A percentile compares a stretch with the other conserved stretches of the same genome.
phyloP scores from a whole-genome alignment of 352 stramenopile species.

The Phytophthora melonis region DNA sequence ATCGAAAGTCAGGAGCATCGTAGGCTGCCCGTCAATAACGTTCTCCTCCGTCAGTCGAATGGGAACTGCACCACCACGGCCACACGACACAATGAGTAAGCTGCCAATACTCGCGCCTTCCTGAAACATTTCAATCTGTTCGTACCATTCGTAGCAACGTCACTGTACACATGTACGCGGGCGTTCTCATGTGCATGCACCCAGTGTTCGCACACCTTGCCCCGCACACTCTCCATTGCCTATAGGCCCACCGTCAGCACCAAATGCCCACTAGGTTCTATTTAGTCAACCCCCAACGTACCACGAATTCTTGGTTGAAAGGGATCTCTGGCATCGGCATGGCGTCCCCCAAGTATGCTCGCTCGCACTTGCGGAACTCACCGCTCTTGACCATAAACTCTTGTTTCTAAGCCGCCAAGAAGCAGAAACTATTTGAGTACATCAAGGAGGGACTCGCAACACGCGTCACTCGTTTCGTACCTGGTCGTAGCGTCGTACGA shows the following conservation, averaged over 20 bases:
- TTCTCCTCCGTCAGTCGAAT: slow-evolving; percentile 77
- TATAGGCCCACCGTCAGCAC: slow-evolving; percentile 17
- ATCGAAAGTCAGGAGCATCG: slow-evolving; percentile 72
- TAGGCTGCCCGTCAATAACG: slow-evolving; percentile 51
- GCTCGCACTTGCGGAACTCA: slow-evolving; percentile 73
- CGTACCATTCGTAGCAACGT: slow-evolving; percentile 51
- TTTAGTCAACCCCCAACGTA: slow-evolving; percentile 11
- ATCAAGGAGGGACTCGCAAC: neutral
- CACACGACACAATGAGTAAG: slow-evolving; percentile 5
- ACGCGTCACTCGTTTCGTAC: slow-evolving; percentile 1
- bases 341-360: slow-evolving; percentile 68
- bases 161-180: slow-evolving; percentile 70
- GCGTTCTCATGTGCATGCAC: slow-evolving; percentile 57
- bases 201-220: slow-evolving; percentile 73
- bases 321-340: slow-evolving; percentile 71
- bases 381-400: slow-evolving; percentile 84
- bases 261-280: neutral
- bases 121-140: neutral
- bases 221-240: slow-evolving; percentile 66
- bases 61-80: slow-evolving; percentile 47
- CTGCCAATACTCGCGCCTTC: neutral
- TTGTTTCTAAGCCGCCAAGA: slow-evolving; percentile 38
- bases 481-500: slow-evolving; percentile 72
- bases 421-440: neutral
- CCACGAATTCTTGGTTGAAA: slow-evolving; percentile 60